Conservation (phyloP, 345 rosid genomes). For the Euphorbia peplus region DNA sequence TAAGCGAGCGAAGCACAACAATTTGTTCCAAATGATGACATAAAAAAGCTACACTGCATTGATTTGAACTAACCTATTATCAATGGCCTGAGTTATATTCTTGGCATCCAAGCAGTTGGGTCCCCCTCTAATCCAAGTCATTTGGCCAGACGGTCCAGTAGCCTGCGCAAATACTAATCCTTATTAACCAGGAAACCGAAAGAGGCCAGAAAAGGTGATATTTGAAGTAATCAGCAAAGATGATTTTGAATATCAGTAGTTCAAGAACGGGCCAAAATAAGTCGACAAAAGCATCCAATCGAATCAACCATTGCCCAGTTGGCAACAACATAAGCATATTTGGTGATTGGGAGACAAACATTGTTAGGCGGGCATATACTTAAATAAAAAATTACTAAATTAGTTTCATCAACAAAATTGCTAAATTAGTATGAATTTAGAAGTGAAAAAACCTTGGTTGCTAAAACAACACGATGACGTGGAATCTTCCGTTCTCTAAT, state of each 20-base stretch:
- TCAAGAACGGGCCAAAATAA: neutral
- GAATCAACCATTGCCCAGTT: neutral
- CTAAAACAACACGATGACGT: conserved; percentile 44
- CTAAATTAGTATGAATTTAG: neutral
- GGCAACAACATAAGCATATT: neutral
- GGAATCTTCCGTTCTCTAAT: conserved; percentile 46
- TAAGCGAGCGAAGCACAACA: neutral
- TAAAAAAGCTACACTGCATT: neutral
- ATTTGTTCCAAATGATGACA: conserved; percentile 7
- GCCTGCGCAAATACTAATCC: conserved; percentile 28
- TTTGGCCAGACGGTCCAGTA: conserved; percentile 59
- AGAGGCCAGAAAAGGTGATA: neutral
- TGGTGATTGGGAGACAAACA: neutral
- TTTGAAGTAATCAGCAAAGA: neutral
- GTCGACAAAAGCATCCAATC: neutral
- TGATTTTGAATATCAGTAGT: neutral
- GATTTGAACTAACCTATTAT: conserved; percentile 39
- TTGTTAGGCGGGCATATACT: neutral
- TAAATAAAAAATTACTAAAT: neutral
- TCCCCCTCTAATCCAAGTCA: conserved; percentile 63
- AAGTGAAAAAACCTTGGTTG: conserved; percentile 47
- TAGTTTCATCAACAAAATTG: too few species aligned
- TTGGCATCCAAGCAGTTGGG: conserved; percentile 48
- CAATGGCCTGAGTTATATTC: conserved; percentile 50
- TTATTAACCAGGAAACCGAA: neutral